Percentiles rank a stretch among this genome's conserved stretches.
phyloP scores from a whole-genome alignment of 768 basidiomycete genomes.

The Lyophyllum semitale region DNA sequence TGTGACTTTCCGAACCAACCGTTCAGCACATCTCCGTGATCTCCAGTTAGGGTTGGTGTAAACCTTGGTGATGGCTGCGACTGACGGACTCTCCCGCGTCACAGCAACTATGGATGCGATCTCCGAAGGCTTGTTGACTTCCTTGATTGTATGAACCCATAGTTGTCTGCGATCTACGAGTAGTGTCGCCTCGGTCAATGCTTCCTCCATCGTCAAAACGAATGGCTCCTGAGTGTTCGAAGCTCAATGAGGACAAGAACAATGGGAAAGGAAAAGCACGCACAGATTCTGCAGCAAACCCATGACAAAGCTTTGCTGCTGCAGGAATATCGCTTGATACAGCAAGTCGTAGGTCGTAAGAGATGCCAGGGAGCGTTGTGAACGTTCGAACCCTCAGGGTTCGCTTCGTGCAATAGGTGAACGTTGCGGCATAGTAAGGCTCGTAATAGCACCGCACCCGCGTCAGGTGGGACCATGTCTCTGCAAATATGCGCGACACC shows the following conservation, averaged over 20 bases:
- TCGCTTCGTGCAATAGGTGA: constrained; percentile 10
- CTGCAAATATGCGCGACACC: constrained; percentile 6
- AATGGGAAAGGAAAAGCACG: not conserved
- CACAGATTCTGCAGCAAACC: constrained; percentile 11
- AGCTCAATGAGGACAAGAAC: not conserved
- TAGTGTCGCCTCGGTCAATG: constrained; percentile 2
- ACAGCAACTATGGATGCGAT: constrained; percentile 13
- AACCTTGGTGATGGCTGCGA: constrained; percentile 73
- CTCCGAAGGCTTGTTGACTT: not conserved
- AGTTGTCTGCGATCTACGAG: constrained; percentile 3
- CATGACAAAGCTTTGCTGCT: constrained; percentile 6
- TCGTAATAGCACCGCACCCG: not conserved
- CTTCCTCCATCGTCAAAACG: constrained; percentile 4
- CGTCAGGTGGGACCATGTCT: constrained; percentile 1
- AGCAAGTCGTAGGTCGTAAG: constrained; percentile 11
- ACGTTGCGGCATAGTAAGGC: constrained; percentile 12
- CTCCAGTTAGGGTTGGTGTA: constrained; percentile 62
- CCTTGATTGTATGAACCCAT: constrained; percentile 7
- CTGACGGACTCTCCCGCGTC: constrained; percentile 54
- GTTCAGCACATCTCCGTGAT: constrained; percentile 56
- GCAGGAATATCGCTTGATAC: not conserved
- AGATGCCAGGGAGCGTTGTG: constrained; percentile 4
- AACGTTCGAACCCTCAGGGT: constrained; percentile 5
- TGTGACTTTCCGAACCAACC: constrained; percentile 59
- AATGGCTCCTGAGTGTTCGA: constrained; percentile 3